Base-by-base conservation (phyloP, 257 asterid species). In the Solanum tarapatanum region DNA sequence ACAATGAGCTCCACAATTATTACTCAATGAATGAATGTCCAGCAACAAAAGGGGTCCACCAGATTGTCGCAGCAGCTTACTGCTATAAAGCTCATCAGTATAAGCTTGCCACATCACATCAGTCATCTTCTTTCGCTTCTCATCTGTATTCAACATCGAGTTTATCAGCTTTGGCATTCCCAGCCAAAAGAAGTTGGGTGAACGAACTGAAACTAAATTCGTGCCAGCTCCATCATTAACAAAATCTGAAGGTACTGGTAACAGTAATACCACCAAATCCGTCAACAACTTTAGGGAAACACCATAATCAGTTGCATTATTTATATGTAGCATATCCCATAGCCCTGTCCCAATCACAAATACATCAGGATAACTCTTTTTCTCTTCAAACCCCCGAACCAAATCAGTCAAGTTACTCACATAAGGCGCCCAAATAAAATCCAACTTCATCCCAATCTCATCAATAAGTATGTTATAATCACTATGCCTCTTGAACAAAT, bases 401-500 rank as follows among this genome's bases (percentile, higher is more conserved):
- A 93, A 83, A 55, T 91, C 91, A 8, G 98, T 96, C 92, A 97
- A 90, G 89, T 97, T 97, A 19, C 89, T 88, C 64, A 93, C 93
- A 87, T 92, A 94, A 0, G 98, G 99, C 66, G 99, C 98, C 99
- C 98, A 97, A n/a, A 92, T 79, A 48, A 96, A 97, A 88, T 97
- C 99, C 88, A 97, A 79, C 89, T 93, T 94, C 98, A 96, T 89
- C 69, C 98, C 98, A 43, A 97, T 94, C 90, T 91, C 92, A 48
- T 94, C 95, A 87, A 94, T 94, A 88, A 88, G 30, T 8, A 88
- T 87, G 32, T 92, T 92, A 84, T 96, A 97, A 94, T 97, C 97
- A 87, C 98, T 94, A 66, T 97, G 99, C 94, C 98, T 91, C 94
- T 96, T 96, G 86, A 97, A 96, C 95, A 96, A 92, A 93, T 97